A percentile compares a stretch with the other conserved stretches of the same genome.
Evolutionary conservation across 176 grass and related monocot species (phyloP).

Genomic region (Paspalum vaginatum): DNA sequence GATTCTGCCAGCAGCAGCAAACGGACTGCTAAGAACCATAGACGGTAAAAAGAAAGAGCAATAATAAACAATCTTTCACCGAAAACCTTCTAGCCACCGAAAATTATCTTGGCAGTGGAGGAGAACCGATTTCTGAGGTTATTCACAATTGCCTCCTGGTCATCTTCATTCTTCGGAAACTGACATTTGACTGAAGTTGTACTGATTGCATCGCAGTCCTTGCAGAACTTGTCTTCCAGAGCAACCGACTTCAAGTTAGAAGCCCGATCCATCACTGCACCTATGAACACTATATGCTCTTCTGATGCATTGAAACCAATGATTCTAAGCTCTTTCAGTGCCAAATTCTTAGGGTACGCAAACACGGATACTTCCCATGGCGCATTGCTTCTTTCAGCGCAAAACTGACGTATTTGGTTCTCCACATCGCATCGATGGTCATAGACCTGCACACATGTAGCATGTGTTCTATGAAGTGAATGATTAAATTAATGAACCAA

Average conservation of each 20-base stretch:
- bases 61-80: neutral
- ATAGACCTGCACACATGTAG: constrained; percentile 4
- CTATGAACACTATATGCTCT: constrained; percentile 25
- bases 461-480: no score
- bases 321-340: constrained; percentile 17
- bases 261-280: constrained; percentile 24
- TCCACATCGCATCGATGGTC: neutral
- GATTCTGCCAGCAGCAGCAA: neutral
- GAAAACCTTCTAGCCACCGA: neutral
- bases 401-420: neutral
- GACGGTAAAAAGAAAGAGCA: neutral
- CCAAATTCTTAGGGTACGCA: neutral
- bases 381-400: neutral
- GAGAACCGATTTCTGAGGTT: neutral
- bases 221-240: neutral
- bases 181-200: neutral
- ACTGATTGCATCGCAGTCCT: constrained; percentile 1
- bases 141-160: neutral
- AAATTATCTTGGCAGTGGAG: neutral
- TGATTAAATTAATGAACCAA: neutral
- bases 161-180: neutral
- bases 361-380: constrained; percentile 14
- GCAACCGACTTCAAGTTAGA: neutral
- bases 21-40: neutral
- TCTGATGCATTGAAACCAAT: constrained; percentile 21